phyloP scores from a whole-genome alignment of 2,329 filamentous ascomycete species.

The Penicillium fuscoglaucum region DNA sequence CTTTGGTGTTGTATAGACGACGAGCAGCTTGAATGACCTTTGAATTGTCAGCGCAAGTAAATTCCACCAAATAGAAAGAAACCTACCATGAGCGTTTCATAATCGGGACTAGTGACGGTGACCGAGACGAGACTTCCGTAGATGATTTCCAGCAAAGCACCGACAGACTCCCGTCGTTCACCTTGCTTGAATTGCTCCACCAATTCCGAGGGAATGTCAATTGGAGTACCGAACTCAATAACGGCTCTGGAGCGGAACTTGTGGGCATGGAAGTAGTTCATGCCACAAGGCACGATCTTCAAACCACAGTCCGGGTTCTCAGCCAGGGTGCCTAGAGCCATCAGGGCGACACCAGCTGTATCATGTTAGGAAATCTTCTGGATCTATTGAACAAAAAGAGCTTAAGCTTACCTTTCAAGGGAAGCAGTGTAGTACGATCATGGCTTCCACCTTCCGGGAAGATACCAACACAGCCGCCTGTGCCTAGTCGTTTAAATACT shows the following conservation, averaged over 20 bases:
- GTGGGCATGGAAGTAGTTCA: conserved; percentile 99
- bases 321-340: conserved; percentile 88
- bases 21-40: conserved; percentile 88
- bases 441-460: conserved; percentile 97
- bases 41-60: conserved; percentile 31
- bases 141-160: conserved; percentile 78
- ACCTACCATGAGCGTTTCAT: conserved; percentile 84
- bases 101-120: conserved; percentile 88
- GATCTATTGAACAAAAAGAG: not conserved
- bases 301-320: conserved; percentile 83
- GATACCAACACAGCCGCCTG: conserved; percentile 88
- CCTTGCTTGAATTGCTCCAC: conserved; percentile 83
- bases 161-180: conserved; percentile 82
- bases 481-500: conserved; percentile 79
- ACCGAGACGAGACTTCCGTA: conserved; percentile 83
- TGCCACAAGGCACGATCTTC: conserved; percentile 93
- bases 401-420: conserved; percentile 67
- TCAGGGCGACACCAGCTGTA: conserved; percentile 87
- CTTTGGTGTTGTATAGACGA: conserved; percentile 88
- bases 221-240: conserved; percentile 87
- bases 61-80: not conserved
- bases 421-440: conserved; percentile 85
- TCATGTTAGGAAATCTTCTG: not conserved
- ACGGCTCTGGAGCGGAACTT: conserved; percentile 97
- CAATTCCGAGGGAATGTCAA: conserved; percentile 78